Percentiles rank a stretch among this genome's conserved stretches.
phyloP scores from a whole-genome alignment of 305 asterid genomes.

The Fraxinus nigra region DNA sequence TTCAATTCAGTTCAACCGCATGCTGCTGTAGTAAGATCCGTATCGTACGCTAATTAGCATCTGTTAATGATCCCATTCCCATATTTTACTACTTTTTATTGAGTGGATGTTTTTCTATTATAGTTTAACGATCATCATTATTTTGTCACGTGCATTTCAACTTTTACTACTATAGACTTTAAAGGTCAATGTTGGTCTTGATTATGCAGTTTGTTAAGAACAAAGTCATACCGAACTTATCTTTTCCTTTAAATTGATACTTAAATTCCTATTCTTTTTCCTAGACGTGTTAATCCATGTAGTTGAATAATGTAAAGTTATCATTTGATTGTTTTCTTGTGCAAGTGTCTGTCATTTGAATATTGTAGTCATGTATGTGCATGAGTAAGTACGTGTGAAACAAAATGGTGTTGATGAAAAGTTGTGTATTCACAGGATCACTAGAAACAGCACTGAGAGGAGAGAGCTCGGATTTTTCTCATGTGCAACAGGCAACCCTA shows the following conservation, averaged over 20 bases:
- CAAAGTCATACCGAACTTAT: not conserved
- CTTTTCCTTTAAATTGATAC: not conserved
- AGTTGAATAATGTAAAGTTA: not conserved
- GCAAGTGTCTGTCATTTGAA: not conserved
- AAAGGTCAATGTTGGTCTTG: not conserved
- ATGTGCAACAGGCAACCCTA: slow-evolving; percentile 90
- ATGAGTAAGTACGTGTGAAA: not conserved
- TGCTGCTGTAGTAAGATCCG: not conserved
- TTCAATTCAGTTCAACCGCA: not conserved
- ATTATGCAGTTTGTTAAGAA: not conserved
- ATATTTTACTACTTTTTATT: not conserved
- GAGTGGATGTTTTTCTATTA: not conserved
- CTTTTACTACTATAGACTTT: not conserved
- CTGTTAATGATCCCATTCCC: not conserved
- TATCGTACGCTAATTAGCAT: not conserved
- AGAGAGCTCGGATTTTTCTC: slow-evolving; percentile 72
- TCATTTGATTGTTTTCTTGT: not conserved
- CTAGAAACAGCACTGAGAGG: slow-evolving; percentile 76
- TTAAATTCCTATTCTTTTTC: not conserved
- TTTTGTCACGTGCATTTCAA: not conserved
- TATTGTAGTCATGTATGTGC: not conserved
- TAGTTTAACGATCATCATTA: not conserved
- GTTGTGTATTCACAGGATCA: slow-evolving; percentile 51
- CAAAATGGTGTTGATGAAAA: not conserved
- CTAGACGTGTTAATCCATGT: not conserved